These are phyloP conservation scores for Rhodotorula toruloides DNA, from an alignment of 768 basidiomycete species.

Conservation along the genomic window DNA sequence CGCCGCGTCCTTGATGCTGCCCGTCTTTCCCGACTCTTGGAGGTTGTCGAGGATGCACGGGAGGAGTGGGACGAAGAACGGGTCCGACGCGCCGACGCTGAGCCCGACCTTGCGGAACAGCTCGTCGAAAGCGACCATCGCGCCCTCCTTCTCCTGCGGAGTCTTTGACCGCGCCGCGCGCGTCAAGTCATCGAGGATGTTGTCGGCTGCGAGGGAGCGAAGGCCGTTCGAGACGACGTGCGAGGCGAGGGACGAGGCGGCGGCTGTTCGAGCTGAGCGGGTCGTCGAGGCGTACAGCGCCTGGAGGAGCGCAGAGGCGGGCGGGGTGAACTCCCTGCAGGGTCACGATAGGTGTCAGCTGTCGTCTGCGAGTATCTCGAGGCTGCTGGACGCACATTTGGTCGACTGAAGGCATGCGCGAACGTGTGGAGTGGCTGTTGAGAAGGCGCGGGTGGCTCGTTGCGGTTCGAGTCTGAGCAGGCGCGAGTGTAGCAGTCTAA, in stretches of 20 bases:
- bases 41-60: slow-evolving; percentile 73
- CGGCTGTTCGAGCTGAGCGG: slow-evolving; percentile 32
- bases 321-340: background rate
- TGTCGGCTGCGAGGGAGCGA: slow-evolving; percentile 35
- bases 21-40: slow-evolving; percentile 95
- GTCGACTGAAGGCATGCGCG: too few relatives aligned
- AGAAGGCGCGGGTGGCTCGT: too few relatives aligned
- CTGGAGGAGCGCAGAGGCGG: slow-evolving; percentile 35
- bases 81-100: slow-evolving; percentile 64
- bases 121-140: slow-evolving; percentile 72
- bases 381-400: too few relatives aligned
- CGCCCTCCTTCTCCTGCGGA: slow-evolving; percentile 81
- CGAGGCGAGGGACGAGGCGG: slow-evolving; percentile 38
- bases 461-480: too few relatives aligned
- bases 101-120: slow-evolving; percentile 51
- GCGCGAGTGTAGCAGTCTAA: too few relatives aligned
- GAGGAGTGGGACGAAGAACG: slow-evolving; percentile 70
- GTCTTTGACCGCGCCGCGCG: slow-evolving; percentile 74
- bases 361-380: too few relatives aligned
- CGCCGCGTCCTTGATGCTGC: slow-evolving; percentile 80
- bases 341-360: too few relatives aligned
- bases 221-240: slow-evolving; percentile 38
- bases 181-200: slow-evolving; percentile 61
- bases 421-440: too few relatives aligned
- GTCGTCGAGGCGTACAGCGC: slow-evolving; percentile 35